A percentile compares a stretch with the other conserved stretches of the same genome.
Evolutionary conservation across 2,329 filamentous ascomycete genomes (phyloP).

Genomic region (Elsinoe perseae): DNA sequence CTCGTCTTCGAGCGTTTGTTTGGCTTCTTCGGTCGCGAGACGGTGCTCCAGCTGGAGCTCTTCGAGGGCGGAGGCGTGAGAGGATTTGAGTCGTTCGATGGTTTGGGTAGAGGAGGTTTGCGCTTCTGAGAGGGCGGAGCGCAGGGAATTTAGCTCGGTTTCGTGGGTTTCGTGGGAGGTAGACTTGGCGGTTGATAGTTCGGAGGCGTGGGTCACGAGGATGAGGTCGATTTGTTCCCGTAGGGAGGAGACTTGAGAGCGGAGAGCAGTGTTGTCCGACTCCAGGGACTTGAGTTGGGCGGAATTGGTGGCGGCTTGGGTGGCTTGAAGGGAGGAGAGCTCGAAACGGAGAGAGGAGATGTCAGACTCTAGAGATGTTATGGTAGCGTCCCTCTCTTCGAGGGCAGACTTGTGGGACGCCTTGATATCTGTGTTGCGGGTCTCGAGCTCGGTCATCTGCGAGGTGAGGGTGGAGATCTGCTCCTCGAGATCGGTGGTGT

Average conservation of each 20-base stretch:
- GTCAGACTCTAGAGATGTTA: background rate
- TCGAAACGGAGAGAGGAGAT: background rate
- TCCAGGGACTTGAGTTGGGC: constrained; percentile 7
- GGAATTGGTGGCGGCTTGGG: background rate
- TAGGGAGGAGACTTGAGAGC: constrained; percentile 7
- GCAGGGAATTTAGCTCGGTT: background rate
- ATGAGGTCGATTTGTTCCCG: constrained; percentile 14
- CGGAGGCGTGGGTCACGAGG: constrained; percentile 7
- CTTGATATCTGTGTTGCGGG: background rate
- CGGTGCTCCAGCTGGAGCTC: background rate
- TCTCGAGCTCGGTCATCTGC: background rate
- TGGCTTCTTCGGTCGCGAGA: background rate
- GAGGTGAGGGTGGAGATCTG: background rate
- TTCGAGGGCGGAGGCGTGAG: background rate
- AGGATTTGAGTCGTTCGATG: background rate
- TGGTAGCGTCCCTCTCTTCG: background rate
- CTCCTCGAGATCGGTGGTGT: background rate
- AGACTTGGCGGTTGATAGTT: background rate
- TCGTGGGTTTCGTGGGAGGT: background rate
- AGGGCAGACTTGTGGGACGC: background rate
- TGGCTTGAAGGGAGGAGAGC: background rate
- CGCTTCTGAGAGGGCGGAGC: background rate
- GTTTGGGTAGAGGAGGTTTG: background rate
- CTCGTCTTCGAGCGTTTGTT: constrained; percentile 1
- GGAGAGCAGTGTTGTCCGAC: constrained; percentile 13